phyloP scores from a whole-genome alignment of 1,284 basidiomycete genomes.

The Golubevia sp. region DNA sequence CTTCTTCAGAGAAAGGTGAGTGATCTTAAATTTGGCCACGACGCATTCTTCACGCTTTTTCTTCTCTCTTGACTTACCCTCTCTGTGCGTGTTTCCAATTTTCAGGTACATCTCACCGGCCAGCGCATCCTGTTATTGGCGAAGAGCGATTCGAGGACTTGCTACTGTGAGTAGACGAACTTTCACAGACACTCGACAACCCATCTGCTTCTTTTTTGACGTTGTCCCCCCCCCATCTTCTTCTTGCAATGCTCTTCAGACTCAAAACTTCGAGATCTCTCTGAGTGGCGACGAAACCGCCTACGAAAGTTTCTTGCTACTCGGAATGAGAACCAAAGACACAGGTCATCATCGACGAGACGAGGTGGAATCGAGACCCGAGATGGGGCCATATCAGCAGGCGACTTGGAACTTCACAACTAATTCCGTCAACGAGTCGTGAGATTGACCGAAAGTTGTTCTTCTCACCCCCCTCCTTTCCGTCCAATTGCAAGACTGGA shows the following conservation, averaged over 20 bases:
- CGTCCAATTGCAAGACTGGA: no score
- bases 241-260: no score
- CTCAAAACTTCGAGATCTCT: conserved; percentile 29
- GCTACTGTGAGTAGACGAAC: background rate
- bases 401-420: no score
- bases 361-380: no score
- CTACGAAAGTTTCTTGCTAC: conserved; percentile 41
- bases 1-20: conserved; percentile 37
- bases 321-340: conserved; percentile 10
- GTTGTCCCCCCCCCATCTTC: background rate
- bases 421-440: no score
- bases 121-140: conserved; percentile 43
- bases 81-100: background rate
- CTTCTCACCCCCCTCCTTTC: no score
- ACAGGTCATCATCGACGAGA: background rate
- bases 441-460: no score
- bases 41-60: no score
- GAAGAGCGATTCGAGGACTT: conserved; percentile 34
- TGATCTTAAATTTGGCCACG: conserved; percentile 1
- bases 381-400: no score
- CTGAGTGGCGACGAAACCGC: conserved; percentile 41
- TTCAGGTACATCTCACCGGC: conserved; percentile 31
- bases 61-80: no score
- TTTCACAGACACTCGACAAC: background rate
- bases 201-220: background rate